Conservation (phyloP, 2,329 filamentous ascomycete genomes). For the Hysterium pulicare region DNA sequence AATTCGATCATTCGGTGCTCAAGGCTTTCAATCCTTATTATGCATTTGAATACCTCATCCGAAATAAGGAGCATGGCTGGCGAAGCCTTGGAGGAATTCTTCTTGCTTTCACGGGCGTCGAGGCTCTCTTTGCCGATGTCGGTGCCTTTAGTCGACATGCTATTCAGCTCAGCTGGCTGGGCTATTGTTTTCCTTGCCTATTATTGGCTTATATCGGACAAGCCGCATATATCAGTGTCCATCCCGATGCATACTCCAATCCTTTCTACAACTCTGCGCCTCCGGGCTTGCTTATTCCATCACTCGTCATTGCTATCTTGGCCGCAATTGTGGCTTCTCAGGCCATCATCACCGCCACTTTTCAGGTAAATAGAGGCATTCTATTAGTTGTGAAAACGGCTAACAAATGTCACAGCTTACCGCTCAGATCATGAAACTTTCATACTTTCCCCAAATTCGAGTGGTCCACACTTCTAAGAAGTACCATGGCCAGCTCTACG, state of each 20-base stretch:
- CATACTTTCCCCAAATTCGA: constrained; percentile 74
- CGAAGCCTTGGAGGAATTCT: constrained; percentile 66
- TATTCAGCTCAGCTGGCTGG: constrained; percentile 71
- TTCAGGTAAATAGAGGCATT: constrained; percentile 50
- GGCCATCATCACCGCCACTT: constrained; percentile 73
- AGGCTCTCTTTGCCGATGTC: constrained; percentile 74
- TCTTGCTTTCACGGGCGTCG: constrained; percentile 72
- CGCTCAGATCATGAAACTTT: constrained; percentile 69
- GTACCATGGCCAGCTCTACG: constrained; percentile 73
- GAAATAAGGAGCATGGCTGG: constrained; percentile 61
- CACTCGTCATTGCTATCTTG: constrained; percentile 64
- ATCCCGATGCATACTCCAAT: constrained; percentile 62
- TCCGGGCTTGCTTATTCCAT: constrained; percentile 64
- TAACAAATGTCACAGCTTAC: constrained; percentile 46
- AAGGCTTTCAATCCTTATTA: constrained; percentile 55
- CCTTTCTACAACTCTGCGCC: constrained; percentile 72
- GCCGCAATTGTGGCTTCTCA: constrained; percentile 74
- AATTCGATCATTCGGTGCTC: constrained; percentile 48
- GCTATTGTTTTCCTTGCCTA: constrained; percentile 65
- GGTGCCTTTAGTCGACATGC: constrained; percentile 68
- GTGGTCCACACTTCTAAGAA: constrained; percentile 66
- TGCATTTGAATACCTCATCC: constrained; percentile 58
- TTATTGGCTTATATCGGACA: constrained; percentile 68
- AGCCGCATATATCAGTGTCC: constrained; percentile 65
- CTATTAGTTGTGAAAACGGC: neutral